Conservation (phyloP, 805 yeast species). For the Candida quercuum region DNA sequence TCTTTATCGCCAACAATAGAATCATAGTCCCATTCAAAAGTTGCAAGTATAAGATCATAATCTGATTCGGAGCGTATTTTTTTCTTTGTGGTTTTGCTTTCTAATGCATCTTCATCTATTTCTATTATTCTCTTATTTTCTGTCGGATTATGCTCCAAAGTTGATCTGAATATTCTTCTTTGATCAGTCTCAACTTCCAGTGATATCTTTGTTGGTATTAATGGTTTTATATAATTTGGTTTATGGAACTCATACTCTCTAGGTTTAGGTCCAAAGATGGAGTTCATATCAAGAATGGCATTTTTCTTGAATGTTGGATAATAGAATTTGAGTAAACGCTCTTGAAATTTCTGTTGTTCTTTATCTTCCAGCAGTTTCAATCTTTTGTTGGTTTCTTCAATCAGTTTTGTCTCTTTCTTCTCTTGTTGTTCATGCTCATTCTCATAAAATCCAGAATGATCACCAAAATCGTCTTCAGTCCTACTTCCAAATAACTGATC, state of each 20-base stretch:
- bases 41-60: constrained; percentile 56
- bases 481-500: constrained; percentile 29
- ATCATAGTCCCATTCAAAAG: constrained; percentile 78
- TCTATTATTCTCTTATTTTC: constrained; percentile 12
- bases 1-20: constrained; percentile 43
- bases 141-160: constrained; percentile 11
- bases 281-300: constrained; percentile 57
- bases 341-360: constrained; percentile 22
- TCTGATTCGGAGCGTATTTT: constrained; percentile 18
- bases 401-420: not conserved
- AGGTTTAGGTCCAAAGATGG: constrained; percentile 61
- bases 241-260: constrained; percentile 45
- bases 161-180: constrained; percentile 42
- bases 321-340: constrained; percentile 37
- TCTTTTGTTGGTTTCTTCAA: constrained; percentile 3
- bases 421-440: not conserved
- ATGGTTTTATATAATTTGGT: constrained; percentile 16
- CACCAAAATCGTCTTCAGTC: constrained; percentile 18
- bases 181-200: constrained; percentile 65
- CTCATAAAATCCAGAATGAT: constrained; percentile 17
- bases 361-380: constrained; percentile 15
- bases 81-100: constrained; percentile 10
- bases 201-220: constrained; percentile 53
- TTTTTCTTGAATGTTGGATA: constrained; percentile 60
- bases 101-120: constrained; percentile 12